Base-by-base conservation (phyloP, 371 early-diverging fungal species). In the Mucor sp. region DNA sequence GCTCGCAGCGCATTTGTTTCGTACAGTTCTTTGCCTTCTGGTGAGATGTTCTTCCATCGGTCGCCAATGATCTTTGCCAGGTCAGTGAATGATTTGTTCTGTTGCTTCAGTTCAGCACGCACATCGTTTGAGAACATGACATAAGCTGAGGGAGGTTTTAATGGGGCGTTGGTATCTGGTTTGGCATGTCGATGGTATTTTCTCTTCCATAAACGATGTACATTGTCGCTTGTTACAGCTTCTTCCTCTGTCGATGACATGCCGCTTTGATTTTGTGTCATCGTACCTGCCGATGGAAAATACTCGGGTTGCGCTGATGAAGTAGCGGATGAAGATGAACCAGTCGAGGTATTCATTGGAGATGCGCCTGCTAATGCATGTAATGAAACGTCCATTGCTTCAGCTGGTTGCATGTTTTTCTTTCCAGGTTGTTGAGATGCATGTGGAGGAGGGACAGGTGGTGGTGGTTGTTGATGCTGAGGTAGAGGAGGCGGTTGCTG, bases 141-240 rank as follows among this genome's bases (percentile, higher is more conserved):
- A 70, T 87, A 87, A 0, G 87, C 87, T 3, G 87, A 86, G 15
- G 77, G 75, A 14, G 87, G 87, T 35, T 84, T 85, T 25, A 74
- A 47, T 6, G 87, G 87, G 14, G 82, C 86, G 37, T 84, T 83
- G 12, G 74, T 68, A 61, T 87, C 87, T 14, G 81, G 70, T 60
- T 83, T 85, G 0, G 87, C 80, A 62, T 82, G 85, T 19, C 87
- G 72, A 32, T 80, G 74, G 58, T 87, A 85, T 68, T 80, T 81
- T 37, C 87, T 41, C 53, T 87, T 87, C 76, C 70, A 75, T 25
- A 57, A 58, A 17, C 72, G 69, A 61, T 63, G 65, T 4, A 71
- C 55, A 55, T 73, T 81, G 47, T 73, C 82, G 28, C 69, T 70
- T 6, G 76, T 74, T 0, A 70, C 71, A 37, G 70, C 70, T 65